Base-by-base conservation (phyloP, 2,329 filamentous ascomycete species). In the Emergomyces africanus region DNA sequence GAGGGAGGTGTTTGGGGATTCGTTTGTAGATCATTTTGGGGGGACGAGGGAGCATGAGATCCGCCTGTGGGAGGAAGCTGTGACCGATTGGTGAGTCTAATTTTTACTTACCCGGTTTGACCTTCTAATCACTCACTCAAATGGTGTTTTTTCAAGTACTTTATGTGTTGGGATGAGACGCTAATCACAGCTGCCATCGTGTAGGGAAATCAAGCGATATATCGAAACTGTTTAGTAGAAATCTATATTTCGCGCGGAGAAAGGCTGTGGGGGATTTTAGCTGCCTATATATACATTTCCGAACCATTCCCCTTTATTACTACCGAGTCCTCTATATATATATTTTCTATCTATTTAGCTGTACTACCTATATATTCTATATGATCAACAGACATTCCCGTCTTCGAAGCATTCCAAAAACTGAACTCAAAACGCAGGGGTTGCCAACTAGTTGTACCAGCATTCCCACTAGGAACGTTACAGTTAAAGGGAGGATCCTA, bases 21-120 rank as follows among this genome's bases (percentile, higher is more conserved):
- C 87, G 9, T 99, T 99, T 74, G 94, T 99, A 2, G 91, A 97
- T 18, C 94, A 97, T 72, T 99, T 86, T 76, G 89, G 86, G 14
- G 94, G 94, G 18, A 96, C 92, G 20, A 82, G 94, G 64, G 87
- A 95, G 72, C 91, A 99, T 73, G 94, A 99, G 75, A 81, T 94
- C 60, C 79, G 88, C 62, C 75, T 96, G 23, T 99, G 89, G 87
- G 91, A 97, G 67, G 92, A 97, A 72, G 91, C 91, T 1, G 92
- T 97, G 5, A 97, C 94, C 23, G 94, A 97, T 73, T 97, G 92
- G 90, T 92, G 79, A 72, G 87, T 46, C 20, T 23, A 9, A 10
- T 84, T 59, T 57, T 42, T 49, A 4, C 5, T 33, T 25, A 54
- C 23, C 15, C 2, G 1, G 48, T 48, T n/a, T 20, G 9, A 5